Percentiles rank a stretch among this genome's conserved stretches.
phyloP scores from a whole-genome alignment of 257 asterid species.

The Nicotiana tomentosiformis region DNA sequence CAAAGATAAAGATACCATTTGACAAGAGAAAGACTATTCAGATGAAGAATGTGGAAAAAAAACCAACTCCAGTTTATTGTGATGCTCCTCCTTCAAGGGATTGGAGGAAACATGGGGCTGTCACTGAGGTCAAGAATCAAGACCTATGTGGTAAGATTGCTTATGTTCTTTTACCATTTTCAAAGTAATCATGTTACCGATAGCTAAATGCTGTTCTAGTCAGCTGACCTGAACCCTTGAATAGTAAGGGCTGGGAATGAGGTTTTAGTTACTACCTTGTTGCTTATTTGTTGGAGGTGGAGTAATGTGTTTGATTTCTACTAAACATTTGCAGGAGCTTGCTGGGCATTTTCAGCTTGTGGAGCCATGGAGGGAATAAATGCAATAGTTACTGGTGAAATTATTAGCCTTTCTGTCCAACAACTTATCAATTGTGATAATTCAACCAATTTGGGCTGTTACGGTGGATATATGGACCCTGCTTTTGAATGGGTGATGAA shows the following conservation, averaged over 20 bases:
- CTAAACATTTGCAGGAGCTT: constrained; percentile 20
- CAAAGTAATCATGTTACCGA: background rate
- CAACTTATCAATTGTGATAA: constrained; percentile 22
- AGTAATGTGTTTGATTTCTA: background rate
- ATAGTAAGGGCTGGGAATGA: background rate
- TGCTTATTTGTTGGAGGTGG: background rate
- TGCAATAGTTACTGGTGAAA: constrained; percentile 30
- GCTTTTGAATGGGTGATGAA: constrained; percentile 32
- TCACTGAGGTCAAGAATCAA: constrained; percentile 29
- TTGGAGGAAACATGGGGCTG: constrained; percentile 36
- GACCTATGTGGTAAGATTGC: constrained; percentile 17
- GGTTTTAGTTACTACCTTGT: background rate
- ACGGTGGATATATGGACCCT: constrained; percentile 29
- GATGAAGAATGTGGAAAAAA: background rate
- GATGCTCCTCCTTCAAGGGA: constrained; percentile 26
- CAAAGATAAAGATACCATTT: constrained; percentile 10
- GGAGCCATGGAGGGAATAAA: constrained; percentile 32
- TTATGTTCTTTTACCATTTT: background rate
- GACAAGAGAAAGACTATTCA: background rate
- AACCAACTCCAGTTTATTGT: constrained; percentile 7
- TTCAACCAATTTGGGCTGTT: constrained; percentile 21
- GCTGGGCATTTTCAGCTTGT: constrained; percentile 37
- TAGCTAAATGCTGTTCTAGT: constrained; percentile 4
- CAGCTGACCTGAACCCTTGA: background rate
- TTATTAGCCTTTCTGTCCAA: constrained; percentile 28